Base-by-base conservation (phyloP, 306 rosid genomes). In the Prunus campanulata region DNA sequence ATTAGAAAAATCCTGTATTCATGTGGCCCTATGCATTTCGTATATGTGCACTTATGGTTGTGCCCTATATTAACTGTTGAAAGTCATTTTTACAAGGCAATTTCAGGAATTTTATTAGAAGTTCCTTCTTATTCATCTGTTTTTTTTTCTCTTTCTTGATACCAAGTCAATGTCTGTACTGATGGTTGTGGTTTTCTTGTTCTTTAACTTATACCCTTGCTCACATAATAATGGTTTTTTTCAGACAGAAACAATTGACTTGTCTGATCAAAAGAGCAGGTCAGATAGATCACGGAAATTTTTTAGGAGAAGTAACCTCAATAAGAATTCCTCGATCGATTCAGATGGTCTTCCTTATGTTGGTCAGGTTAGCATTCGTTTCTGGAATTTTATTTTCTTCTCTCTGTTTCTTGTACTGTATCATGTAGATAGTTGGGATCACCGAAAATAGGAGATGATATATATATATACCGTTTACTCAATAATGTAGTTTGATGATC, bases 261-360 rank as follows among this genome's bases (percentile, higher is more conserved):
- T 92, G 83, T 63, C 89, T 76, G 92, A 89, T 9, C 86, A 72
- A 83, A 79, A 85, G 32, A 49, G 67, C n/a, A 78, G 50, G 80
- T 59, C 90, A 73, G 88, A 82, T 25, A 70, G 72, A 60, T 15
- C 70, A 71, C 68, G 76, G 66, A 80, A 50, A 81, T 70, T 82
- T 42, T 95, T 95, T 77, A 84, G 89, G 83, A 89, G 88, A 87
- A 90, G 96, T 78, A 88, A 80, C 60, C 3, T 75, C 24, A 86
- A 88, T 35, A 90, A 76, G 74, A 81, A 59, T 83, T 66, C 86
- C 56, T 63, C 69, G 3, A 79, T 95, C 14, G 99, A 92, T 85
- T 83, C 91, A 44, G 99, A 95, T 85, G 99, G 99, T 71, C 99
- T 95, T 73, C 99, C 99, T 68, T 85, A 88, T 84, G 97, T 95